A percentile compares a stretch with the other conserved stretches of the same genome.
These are phyloP conservation scores for Debaryomycetaceae sp. DNA, from an alignment of 1,139 yeast species.

Conservation along the genomic window DNA sequence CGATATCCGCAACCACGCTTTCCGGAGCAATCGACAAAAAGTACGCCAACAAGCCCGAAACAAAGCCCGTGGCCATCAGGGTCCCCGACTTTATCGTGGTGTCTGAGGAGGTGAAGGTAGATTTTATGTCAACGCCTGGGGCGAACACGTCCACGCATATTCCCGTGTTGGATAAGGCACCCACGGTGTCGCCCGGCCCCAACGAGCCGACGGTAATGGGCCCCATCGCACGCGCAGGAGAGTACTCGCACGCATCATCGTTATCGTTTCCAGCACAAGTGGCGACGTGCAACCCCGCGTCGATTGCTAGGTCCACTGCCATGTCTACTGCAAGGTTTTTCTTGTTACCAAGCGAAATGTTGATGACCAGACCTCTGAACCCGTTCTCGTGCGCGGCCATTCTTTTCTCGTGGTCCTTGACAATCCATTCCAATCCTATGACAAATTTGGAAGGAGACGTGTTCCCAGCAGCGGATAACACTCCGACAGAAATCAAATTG, in stretches of 20 bases:
- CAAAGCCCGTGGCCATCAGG: conserved; percentile 36
- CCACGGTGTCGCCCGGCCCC: conserved; percentile 24
- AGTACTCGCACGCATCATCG: conserved; percentile 29
- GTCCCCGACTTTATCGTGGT: conserved; percentile 30
- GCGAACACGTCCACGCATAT: conserved; percentile 35
- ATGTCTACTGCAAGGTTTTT: conserved; percentile 29
- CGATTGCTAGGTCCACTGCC: conserved; percentile 32
- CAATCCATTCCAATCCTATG: conserved; percentile 34
- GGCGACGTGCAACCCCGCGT: conserved; percentile 32
- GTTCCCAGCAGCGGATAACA: conserved; percentile 28
- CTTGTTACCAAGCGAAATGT: conserved; percentile 37
- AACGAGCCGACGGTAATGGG: conserved; percentile 37
- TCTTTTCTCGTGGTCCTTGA: conserved; percentile 23
- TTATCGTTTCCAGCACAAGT: conserved; percentile 39
- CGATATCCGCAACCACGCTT: no score
- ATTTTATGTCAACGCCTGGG: conserved; percentile 32
- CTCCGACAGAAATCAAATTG: conserved; percentile 31
- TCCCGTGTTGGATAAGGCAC: conserved; percentile 34
- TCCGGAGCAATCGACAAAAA: conserved; percentile 32
- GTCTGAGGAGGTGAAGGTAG: conserved; percentile 28
- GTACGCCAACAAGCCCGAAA: conserved; percentile 31
- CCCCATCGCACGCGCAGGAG: conserved; percentile 33
- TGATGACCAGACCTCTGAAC: conserved; percentile 34
- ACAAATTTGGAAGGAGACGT: conserved; percentile 33
- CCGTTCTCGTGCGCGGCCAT: conserved; percentile 20